Evolutionary conservation across 2,329 filamentous ascomycete genomes (phyloP).

Genomic region (Scytalidium sp.): DNA sequence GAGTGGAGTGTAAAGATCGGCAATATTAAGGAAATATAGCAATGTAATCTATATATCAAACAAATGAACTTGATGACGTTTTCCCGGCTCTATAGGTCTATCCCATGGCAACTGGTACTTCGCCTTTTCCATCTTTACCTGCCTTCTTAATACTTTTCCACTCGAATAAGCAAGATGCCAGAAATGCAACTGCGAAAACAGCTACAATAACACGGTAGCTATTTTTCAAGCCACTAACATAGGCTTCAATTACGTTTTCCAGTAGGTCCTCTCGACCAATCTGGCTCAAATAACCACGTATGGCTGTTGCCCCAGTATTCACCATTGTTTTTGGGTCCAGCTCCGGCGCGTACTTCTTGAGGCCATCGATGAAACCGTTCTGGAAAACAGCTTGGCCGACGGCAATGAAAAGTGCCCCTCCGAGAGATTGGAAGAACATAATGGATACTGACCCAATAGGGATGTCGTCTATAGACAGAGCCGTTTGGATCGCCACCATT

Average conservation of each 20-base stretch:
- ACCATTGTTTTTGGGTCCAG: conserved; percentile 5
- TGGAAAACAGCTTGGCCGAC: conserved; percentile 26
- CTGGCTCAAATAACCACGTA: conserved; percentile 42
- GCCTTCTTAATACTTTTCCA: conserved; percentile 25
- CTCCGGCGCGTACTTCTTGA: conserved; percentile 15
- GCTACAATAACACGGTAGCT: conserved; percentile 54
- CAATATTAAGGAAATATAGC: too few relatives aligned
- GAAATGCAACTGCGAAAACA: conserved; percentile 49
- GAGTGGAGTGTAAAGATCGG: too few relatives aligned
- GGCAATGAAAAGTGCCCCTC: conserved; percentile 58
- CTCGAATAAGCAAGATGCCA: conserved; percentile 40
- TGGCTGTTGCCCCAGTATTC: conserved; percentile 45
- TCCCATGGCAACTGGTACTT: too few relatives aligned
- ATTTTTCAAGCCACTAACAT: conserved; percentile 48
- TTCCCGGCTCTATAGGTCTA: too few relatives aligned
- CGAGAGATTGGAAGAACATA: conserved; percentile 61
- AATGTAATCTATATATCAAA: too few relatives aligned
- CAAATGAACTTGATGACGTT: too few relatives aligned
- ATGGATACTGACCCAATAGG: conserved; percentile 50
- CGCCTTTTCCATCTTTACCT: background rate
- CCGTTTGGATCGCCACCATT: conserved; percentile 43
- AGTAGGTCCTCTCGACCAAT: conserved; percentile 38
- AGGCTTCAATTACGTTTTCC: conserved; percentile 43
- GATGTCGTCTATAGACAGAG: conserved; percentile 46
- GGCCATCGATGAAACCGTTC: conserved; percentile 18